These are phyloP conservation scores for Betula pendula DNA, from an alignment of 306 rosid species.

Conservation along the genomic window DNA sequence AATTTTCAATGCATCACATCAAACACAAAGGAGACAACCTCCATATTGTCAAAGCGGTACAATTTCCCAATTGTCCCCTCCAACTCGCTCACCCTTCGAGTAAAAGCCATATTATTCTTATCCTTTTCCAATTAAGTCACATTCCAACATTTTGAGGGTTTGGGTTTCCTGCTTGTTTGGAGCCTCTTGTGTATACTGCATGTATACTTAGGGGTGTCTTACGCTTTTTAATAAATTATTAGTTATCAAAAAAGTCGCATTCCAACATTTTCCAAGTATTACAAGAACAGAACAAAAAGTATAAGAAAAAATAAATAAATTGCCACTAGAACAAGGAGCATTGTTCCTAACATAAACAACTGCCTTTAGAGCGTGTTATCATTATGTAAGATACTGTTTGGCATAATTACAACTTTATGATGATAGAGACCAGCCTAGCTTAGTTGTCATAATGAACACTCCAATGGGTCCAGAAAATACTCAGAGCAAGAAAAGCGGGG, in stretches of 20 bases:
- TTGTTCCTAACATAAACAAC: neutral
- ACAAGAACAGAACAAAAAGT: neutral
- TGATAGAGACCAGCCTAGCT: neutral
- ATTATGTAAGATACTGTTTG: neutral
- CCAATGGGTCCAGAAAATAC: neutral
- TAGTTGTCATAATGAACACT: neutral
- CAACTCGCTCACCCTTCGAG: neutral
- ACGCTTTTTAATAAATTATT: no score
- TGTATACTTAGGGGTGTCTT: no score
- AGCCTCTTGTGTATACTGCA: no score
- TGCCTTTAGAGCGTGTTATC: neutral
- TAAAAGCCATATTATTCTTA: neutral
- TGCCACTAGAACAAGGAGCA: neutral
- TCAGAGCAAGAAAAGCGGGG: neutral
- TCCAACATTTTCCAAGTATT: neutral
- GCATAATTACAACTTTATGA: neutral
- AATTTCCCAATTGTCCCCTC: no score
- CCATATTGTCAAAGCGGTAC: no score
- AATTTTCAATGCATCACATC: no score
- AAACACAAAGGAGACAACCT: no score
- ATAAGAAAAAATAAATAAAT: neutral
- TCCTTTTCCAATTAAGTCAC: neutral
- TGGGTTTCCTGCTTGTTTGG: no score
- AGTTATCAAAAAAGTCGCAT: no score
- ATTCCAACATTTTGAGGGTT: no score